These are phyloP conservation scores for Monilinia fructicola DNA, from an alignment of 2,329 filamentous ascomycete genomes.

Conservation along the genomic window DNA sequence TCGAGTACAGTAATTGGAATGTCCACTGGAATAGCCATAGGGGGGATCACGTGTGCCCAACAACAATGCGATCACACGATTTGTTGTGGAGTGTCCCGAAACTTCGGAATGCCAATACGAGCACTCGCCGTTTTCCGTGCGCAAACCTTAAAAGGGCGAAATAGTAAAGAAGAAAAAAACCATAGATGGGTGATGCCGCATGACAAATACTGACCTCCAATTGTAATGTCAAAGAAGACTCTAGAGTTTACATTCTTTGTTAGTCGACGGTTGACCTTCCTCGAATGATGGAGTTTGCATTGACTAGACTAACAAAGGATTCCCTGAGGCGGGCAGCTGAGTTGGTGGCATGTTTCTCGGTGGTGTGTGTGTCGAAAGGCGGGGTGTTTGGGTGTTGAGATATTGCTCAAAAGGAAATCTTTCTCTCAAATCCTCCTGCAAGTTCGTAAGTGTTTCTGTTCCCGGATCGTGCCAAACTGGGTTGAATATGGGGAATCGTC, in stretches of 20 bases:
- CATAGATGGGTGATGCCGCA: slow-evolving; percentile 16
- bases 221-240: slow-evolving; percentile 69
- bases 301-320: slow-evolving; percentile 45
- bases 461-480: not conserved
- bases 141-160: not conserved
- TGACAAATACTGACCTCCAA: slow-evolving; percentile 61
- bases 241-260: slow-evolving; percentile 25
- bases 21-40: no score
- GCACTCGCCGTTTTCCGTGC: not conserved
- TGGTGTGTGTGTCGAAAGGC: not conserved
- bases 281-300: not conserved
- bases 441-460: not conserved
- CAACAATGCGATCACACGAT: not conserved
- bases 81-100: not conserved
- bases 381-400: not conserved
- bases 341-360: slow-evolving; percentile 42
- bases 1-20: not conserved
- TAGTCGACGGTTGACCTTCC: slow-evolving; percentile 28
- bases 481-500: not conserved
- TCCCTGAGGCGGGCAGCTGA: slow-evolving; percentile 45
- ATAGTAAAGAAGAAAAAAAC: not conserved
- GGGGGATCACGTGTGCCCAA: slow-evolving; percentile 2
- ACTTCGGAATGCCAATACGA: slow-evolving; percentile 1
- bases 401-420: slow-evolving; percentile 6
- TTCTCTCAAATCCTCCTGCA: not conserved